Base-by-base conservation (phyloP, 2,329 filamentous ascomycete species). In the Clonostachys sp. region DNA sequence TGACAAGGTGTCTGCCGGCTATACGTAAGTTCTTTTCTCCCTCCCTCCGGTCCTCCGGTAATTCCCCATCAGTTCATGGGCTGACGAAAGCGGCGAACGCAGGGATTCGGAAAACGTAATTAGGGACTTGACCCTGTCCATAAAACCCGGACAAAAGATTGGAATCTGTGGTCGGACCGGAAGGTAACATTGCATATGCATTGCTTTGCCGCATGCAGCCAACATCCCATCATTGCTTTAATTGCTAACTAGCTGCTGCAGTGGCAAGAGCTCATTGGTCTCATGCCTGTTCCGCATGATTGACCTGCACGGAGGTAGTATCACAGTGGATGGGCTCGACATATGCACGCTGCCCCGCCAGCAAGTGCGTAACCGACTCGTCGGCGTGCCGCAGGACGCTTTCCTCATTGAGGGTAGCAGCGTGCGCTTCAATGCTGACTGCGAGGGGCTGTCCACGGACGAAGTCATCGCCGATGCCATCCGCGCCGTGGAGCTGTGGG, bases 1-100 rank as follows among this genome's bases (percentile, higher is more conserved):
- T 68, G 83, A 89, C 58, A 86, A 91, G 67, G 38, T 45, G n/a
- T 42, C 35, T 6, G 48, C 45, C 7, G 46, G 45, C 14, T 50
- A 50, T 34, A 49, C 41, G 47, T 48, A 45, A 45, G 42, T 40
- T 17, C 16, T 24, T 24, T 18, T 40, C 38, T 40, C 24, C 24
- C 24, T 24, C 24, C 24, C 24, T 30, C 24, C 24, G 24, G 24
- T 24, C 24, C 24, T 24, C 24, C 38, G n/a, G n/a, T 18, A 40
- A 40, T 40, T 18, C n/a, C 17, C 38, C 38, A 40, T 12, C 17
- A 12, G 9, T 30, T 30, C 24, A 30, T 30, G 24, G 24, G 24
- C 24, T 30, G 24, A 30, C 24, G 24, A 30, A 30, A 30, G 6
- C 24, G 24, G 24, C 24, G 24, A 3, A 30, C 24, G 24, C 24